A percentile compares a stretch with the other conserved stretches of the same genome.
Evolutionary conservation across 495 filamentous ascomycete species (phyloP).

Genomic region (Pyronema omphalodes): DNA sequence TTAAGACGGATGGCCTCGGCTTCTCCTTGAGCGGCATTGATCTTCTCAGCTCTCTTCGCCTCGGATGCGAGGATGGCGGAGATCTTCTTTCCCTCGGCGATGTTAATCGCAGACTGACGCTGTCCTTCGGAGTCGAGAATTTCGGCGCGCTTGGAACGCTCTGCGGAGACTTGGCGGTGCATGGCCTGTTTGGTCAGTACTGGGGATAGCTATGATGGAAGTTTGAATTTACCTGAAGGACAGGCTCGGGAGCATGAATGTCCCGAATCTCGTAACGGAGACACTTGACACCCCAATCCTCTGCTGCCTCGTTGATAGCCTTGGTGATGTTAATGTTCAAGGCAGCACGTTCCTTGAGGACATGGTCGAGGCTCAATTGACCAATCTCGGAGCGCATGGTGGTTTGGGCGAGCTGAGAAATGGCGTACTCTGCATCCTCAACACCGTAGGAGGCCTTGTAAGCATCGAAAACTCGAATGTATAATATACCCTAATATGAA

Average conservation of each 20-base stretch:
- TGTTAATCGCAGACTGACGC: constrained; percentile 91
- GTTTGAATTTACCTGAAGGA: constrained; percentile 34
- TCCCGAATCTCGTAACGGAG: constrained; percentile 95
- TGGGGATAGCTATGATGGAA: background rate
- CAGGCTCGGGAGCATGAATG: constrained; percentile 84
- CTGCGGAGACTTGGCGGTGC: constrained; percentile 94
- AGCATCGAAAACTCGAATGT: constrained; percentile 88
- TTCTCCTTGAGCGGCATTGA: constrained; percentile 81
- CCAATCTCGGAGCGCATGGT: constrained; percentile 98
- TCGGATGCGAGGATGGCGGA: constrained; percentile 88
- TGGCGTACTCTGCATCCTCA: constrained; percentile 96
- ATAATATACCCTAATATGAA: constrained; percentile 48
- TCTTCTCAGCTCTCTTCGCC: constrained; percentile 72
- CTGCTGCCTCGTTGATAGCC: constrained; percentile 93
- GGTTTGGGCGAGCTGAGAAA: constrained; percentile 91
- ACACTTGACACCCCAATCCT: constrained; percentile 90
- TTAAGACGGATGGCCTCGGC: constrained; percentile 78
- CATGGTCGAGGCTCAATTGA: constrained; percentile 87
- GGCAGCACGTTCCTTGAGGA: constrained; percentile 84
- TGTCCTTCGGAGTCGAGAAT: constrained; percentile 94
- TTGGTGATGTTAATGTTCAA: constrained; percentile 95
- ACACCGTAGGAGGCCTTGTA: constrained; percentile 98
- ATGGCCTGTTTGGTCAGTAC: constrained; percentile 45
- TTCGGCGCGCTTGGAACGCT: constrained; percentile 90
- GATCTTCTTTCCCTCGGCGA: constrained; percentile 92